A percentile compares a stretch with the other conserved stretches of the same genome.
These are phyloP conservation scores for Nakazawaea ernobii DNA, from an alignment of 805 yeast genomes.

Conservation along the genomic window DNA sequence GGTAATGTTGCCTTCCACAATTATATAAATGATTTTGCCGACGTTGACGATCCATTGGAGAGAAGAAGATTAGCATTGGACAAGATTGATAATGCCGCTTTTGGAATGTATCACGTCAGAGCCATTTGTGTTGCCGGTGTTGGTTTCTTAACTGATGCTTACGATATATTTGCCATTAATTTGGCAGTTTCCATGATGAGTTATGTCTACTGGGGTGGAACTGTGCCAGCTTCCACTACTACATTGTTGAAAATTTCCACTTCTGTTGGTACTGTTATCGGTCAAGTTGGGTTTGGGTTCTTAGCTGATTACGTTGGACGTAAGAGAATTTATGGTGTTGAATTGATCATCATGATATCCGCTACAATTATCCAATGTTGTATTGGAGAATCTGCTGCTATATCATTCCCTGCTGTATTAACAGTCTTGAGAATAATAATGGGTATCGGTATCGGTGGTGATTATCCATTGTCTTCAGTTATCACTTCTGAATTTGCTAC, in stretches of 20 bases:
- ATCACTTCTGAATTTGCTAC: slow-evolving; percentile 90
- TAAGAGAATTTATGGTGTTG: slow-evolving; percentile 82
- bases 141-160: slow-evolving; percentile 89
- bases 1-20: slow-evolving; percentile 88
- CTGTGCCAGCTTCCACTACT: slow-evolving; percentile 58
- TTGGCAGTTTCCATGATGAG: slow-evolving; percentile 75
- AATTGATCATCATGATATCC: slow-evolving; percentile 75
- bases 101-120: slow-evolving; percentile 79
- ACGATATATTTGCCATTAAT: slow-evolving; percentile 88
- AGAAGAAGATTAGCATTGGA: slow-evolving; percentile 83
- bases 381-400: slow-evolving; percentile 65
- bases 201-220: slow-evolving; percentile 67
- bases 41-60: slow-evolving; percentile 78
- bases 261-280: slow-evolving; percentile 90
- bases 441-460: slow-evolving; percentile 99
- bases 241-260: slow-evolving; percentile 84
- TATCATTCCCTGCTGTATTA: slow-evolving; percentile 68
- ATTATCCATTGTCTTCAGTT: slow-evolving; percentile 90
- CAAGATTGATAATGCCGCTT: slow-evolving; percentile 72
- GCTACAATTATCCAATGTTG: slow-evolving; percentile 77
- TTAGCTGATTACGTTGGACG: slow-evolving; percentile 81
- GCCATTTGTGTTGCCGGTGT: slow-evolving; percentile 87
- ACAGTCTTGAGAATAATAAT: slow-evolving; percentile 74
- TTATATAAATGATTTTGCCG: slow-evolving; percentile 72
- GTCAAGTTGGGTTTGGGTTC: slow-evolving; percentile 81